Conservation (phyloP, 2,329 filamentous ascomycete species). For the Phaeosphaeriaceae sp. region DNA sequence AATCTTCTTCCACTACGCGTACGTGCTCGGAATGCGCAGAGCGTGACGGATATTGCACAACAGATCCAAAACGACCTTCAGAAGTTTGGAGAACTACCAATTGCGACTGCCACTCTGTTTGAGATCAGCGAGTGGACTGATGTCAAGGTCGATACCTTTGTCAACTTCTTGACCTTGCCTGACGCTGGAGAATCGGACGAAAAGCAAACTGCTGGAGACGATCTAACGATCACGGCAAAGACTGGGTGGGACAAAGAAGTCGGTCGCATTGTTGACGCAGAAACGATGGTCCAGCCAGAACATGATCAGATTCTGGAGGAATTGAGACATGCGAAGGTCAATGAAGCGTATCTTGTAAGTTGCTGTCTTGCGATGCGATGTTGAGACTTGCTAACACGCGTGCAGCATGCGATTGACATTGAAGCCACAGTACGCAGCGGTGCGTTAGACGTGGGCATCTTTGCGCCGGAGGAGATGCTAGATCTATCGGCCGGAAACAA, state of each 20-base stretch:
- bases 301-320: slow-evolving; percentile 7
- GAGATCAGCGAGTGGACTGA: slow-evolving; percentile 81
- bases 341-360: slow-evolving; percentile 50
- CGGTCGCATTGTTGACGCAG: slow-evolving; percentile 19
- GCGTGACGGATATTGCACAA: slow-evolving; percentile 61
- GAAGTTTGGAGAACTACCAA: slow-evolving; percentile 64
- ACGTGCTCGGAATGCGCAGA: slow-evolving; percentile 30
- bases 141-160: slow-evolving; percentile 72
- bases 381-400: slow-evolving; percentile 15
- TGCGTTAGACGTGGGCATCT: slow-evolving; percentile 62
- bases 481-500: slow-evolving; percentile 45
- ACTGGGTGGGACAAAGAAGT: slow-evolving; percentile 27
- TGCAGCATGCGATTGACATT: slow-evolving; percentile 62
- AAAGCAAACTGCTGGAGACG: slow-evolving; percentile 4
- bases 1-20: slow-evolving; percentile 79
- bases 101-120: slow-evolving; percentile 69
- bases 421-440: slow-evolving; percentile 61
- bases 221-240: slow-evolving; percentile 26
- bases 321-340: slow-evolving; percentile 31
- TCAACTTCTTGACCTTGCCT: slow-evolving; percentile 78
- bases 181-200: slow-evolving; percentile 31
- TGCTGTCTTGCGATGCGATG: too few relatives aligned
- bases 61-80: slow-evolving; percentile 74
- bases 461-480: slow-evolving; percentile 57
- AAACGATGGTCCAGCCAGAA: neutral